Conservation (phyloP, 352 stramenopile genomes). For the Pythium sp. region DNA sequence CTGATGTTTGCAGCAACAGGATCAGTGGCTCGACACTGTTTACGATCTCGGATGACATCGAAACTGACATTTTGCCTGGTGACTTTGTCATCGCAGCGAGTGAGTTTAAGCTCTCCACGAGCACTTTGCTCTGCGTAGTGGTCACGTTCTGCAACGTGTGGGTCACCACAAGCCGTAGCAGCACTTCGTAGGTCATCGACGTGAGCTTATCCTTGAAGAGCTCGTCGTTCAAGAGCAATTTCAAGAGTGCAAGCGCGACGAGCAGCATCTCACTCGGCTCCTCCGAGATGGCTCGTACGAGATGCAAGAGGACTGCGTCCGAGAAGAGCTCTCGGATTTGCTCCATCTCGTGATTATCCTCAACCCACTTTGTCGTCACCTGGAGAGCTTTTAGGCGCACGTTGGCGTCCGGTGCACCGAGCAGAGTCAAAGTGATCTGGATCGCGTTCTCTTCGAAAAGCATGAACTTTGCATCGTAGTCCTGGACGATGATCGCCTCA, state of each 20-base stretch:
- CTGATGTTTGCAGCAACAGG: slow-evolving; percentile 27
- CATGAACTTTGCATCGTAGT: slow-evolving; percentile 28
- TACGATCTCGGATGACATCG: slow-evolving; percentile 35
- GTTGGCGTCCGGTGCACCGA: slow-evolving; percentile 31
- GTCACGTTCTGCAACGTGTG: slow-evolving; percentile 10
- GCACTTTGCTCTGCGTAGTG: slow-evolving; percentile 23
- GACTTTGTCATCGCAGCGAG: slow-evolving; percentile 50
- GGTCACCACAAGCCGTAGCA: slow-evolving; percentile 47
- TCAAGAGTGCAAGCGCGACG: slow-evolving; percentile 44
- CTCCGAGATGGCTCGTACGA: slow-evolving; percentile 54
- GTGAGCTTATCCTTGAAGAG: slow-evolving; percentile 47
- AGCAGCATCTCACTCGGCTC: slow-evolving; percentile 33
- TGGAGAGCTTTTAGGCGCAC: slow-evolving; percentile 54
- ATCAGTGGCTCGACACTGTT: slow-evolving; percentile 51
- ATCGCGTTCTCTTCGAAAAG: slow-evolving; percentile 39
- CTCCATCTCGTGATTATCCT: slow-evolving; percentile 32
- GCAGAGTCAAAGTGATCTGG: slow-evolving; percentile 35
- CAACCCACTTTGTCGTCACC: slow-evolving; percentile 40
- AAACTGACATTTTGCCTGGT: slow-evolving; percentile 20
- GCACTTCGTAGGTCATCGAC: slow-evolving; percentile 58
- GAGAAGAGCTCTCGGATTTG: slow-evolving; percentile 24
- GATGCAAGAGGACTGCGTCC: slow-evolving; percentile 36
- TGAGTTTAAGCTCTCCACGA: slow-evolving; percentile 47
- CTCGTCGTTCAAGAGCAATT: slow-evolving; percentile 48
- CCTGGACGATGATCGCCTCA: slow-evolving; percentile 36